Evolutionary conservation across 2,329 filamentous ascomycete species (phyloP), one percentile per base, ranked within the genome.

Genomic region (Alternaria longipes): DNA sequence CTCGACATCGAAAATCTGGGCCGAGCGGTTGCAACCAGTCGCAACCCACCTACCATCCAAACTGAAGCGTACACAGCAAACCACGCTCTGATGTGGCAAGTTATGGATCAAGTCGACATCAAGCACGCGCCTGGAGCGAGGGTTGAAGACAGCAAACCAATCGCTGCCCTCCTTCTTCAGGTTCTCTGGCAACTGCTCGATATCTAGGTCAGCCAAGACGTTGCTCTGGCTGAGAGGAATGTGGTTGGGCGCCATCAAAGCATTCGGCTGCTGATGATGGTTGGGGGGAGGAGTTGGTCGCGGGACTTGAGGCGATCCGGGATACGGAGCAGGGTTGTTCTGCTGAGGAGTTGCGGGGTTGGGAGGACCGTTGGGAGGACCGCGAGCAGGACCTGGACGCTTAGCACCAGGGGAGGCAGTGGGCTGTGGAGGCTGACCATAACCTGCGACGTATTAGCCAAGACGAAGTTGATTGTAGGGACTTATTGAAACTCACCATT

Each of bases 141-240:
- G 93, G 81, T 99, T 97, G 86, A 97, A 99, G 67, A 98, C 92
- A 45, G 92, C 94, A 77, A 96, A 97, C 95, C 95, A 99, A 78
- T 98, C 95, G 45, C 87, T 84, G 30, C 92, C 91, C 59, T 93
- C 91, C 77, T 94, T 94, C 86, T 98, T 98, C 66, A 93, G 88
- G 70, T 93, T 90, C 2, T 91, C 87, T 30, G 94, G 93, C 41
- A 98, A 85, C 63, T 92, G 88, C 63, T 97, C 93, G 7, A 91
- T 88, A 70, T 97, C 93, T 62, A 97, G 86, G 67, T 98, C 94
- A 53, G 92, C 92, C 28, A 97, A 85, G 54, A 90, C 87, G 71
- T 91, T 91, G 60, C 87, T 65, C 79, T 78, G 69, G 56, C 69
- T 87, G 86, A 75, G 84, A 84, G 75, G 84, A 81, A 74, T 67